Percentiles rank a stretch among this genome's conserved stretches.
Evolutionary conservation across 768 basidiomycete genomes (phyloP).

Genomic region (Boletus rubescentipes): DNA sequence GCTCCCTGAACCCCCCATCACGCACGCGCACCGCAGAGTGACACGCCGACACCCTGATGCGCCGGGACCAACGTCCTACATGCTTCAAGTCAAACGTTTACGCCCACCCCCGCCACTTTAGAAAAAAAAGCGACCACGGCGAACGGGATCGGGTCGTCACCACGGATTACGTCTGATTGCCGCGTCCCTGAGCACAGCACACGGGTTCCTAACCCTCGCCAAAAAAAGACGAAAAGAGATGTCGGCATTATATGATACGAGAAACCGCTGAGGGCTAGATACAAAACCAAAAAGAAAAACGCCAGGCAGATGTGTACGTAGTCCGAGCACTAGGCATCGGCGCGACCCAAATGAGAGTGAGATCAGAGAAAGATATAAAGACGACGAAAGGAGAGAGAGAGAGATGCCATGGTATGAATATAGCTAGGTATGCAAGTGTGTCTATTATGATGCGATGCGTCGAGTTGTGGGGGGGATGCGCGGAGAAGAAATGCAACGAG

Average conservation of each 20-base stretch:
- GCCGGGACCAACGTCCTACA: no score
- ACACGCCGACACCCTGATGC: no score
- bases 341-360: conserved; percentile 13
- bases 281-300: conserved; percentile 12
- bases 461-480: conserved; percentile 21
- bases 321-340: conserved; percentile 22
- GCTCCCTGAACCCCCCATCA: no score
- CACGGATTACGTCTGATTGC: no score
- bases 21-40: no score
- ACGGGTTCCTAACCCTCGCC: neutral
- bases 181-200: no score
- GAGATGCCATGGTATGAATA: conserved; percentile 36
- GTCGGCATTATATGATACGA: conserved; percentile 26
- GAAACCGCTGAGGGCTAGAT: conserved; percentile 13
- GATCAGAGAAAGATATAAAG: neutral
- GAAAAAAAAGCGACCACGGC: no score
- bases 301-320: conserved; percentile 1
- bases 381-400: neutral
- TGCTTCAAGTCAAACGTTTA: no score
- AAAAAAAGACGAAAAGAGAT: neutral
- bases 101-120: no score
- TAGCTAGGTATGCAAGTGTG: conserved; percentile 35
- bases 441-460: conserved; percentile 29
- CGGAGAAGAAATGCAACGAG: conserved; percentile 16
- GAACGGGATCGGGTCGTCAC: no score